phyloP scores from a whole-genome alignment of 2,329 filamentous ascomycete genomes.

The Alternaria triticimaculans region DNA sequence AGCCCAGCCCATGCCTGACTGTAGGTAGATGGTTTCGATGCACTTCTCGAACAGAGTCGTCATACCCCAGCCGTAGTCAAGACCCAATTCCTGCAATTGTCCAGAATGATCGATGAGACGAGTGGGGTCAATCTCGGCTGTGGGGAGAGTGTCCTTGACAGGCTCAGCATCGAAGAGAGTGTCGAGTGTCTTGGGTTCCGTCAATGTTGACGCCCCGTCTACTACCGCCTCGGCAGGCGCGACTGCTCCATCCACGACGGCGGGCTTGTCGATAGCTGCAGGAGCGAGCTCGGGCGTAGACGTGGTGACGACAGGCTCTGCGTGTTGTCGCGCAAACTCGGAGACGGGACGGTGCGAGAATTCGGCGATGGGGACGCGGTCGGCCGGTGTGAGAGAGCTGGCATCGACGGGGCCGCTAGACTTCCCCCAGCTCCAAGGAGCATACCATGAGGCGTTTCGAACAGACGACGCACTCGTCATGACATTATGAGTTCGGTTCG shows the following conservation, averaged over 20 bases:
- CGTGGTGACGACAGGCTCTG: conserved; percentile 36
- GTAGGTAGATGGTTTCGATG: conserved; percentile 84
- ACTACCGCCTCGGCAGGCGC: conserved; percentile 8
- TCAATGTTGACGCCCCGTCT: conserved; percentile 9
- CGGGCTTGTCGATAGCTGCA: conserved; percentile 44
- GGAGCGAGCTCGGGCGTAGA: conserved; percentile 44
- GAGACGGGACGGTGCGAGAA: conserved; percentile 23
- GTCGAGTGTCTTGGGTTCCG: conserved; percentile 26
- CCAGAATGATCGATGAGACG: conserved; percentile 77
- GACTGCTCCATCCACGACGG: conserved; percentile 34
- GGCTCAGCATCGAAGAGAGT: conserved; percentile 26
- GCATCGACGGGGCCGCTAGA: conserved; percentile 32
- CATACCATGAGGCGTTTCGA: conserved; percentile 45
- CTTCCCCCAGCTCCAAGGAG: conserved; percentile 44
- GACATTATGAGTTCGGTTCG: conserved; percentile 19
- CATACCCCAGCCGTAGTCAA: conserved; percentile 87
- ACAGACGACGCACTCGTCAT: conserved; percentile 34
- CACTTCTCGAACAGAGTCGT: conserved; percentile 75
- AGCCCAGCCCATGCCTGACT: conserved; percentile 80
- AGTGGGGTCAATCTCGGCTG: conserved; percentile 49
- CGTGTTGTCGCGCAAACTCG: conserved; percentile 11
- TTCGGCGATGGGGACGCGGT: conserved; percentile 28
- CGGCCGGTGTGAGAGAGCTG: conserved; percentile 14
- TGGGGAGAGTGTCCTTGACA: conserved; percentile 19
- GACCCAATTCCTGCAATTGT: conserved; percentile 79